These are phyloP conservation scores for Neurospora discreta DNA, from an alignment of 495 filamentous ascomycete species.

Conservation along the genomic window DNA sequence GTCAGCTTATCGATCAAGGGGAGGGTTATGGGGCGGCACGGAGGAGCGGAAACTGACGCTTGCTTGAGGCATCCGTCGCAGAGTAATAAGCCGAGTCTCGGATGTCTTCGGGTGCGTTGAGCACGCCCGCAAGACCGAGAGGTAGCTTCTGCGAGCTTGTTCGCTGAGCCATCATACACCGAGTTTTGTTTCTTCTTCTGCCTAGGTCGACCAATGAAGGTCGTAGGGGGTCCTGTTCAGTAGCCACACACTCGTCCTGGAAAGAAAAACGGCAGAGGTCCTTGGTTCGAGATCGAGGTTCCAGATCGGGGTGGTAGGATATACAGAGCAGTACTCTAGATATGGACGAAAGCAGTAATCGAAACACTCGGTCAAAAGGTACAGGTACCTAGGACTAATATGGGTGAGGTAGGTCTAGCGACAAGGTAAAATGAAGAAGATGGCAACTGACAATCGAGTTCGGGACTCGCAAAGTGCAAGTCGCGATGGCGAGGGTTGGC, in stretches of 20 bases:
- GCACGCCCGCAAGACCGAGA: slow-evolving; percentile 33
- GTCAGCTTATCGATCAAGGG: not conserved
- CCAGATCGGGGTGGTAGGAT: not conserved
- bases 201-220: not conserved
- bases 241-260: not conserved
- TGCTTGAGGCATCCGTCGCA: slow-evolving; percentile 43
- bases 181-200: not conserved
- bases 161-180: slow-evolving; percentile 22
- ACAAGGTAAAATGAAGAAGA: not conserved
- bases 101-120: slow-evolving; percentile 40
- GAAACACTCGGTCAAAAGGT: not conserved
- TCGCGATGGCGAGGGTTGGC: not conserved
- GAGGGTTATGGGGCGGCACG: not conserved
- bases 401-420: not conserved
- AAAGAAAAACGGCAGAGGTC: not conserved
- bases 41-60: slow-evolving; percentile 30
- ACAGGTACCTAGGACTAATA: not conserved
- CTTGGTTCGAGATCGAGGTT: not conserved
- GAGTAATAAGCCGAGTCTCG: slow-evolving; percentile 46
- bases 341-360: not conserved
- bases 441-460: not conserved
- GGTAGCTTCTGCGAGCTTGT: slow-evolving; percentile 38
- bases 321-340: not conserved
- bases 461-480: not conserved
- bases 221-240: not conserved